Base-by-base conservation (phyloP, 768 basidiomycete species). In the Baorangia bicolor region DNA sequence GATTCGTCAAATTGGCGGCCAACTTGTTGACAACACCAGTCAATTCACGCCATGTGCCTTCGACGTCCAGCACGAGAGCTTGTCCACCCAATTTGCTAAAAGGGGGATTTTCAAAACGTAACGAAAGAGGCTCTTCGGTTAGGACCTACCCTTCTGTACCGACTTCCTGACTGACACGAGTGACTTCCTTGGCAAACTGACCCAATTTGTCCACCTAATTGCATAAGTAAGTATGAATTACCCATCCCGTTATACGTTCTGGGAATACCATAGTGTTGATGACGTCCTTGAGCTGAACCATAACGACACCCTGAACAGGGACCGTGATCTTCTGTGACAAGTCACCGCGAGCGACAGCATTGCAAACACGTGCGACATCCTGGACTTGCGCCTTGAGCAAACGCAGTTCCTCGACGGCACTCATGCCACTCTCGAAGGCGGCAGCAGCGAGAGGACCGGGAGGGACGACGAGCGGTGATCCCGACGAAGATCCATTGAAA, bases 101-200 rank as follows among this genome's bases (percentile, higher is more conserved):
- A 45, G 14, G 30, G 12, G 28, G 18, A 4, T 35, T 6, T 38
- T 68, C 51, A 59, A 37, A 42, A 76, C 12, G 46, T 45, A 30
- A 51, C 51, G 2, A 46, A 46, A 51, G 30, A 33, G n/a, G 51
- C 0, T 42, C 34, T 16, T 45, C 39, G 25, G 45, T 65, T 38
- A 66, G 69, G 47, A 39, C 69, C 73, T 51, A 84, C 83, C 83
- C 85, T 78, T 89, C 87, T 52, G 87, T 90, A 21, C 89, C 89
- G 69, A 96, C 94, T 69, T 91, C 89, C 69, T 87, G 86, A 62
- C 81, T 82, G 55, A 91, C 89, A 55, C 93, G 83, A 55, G 92
- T 94, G 35, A 94, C 92, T 70, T 94, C 92, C 68, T 87, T 87
- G 34, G 95, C 94, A 71, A 98, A 96, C 65, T 90, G 87, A 53